Conservation (phyloP, 371 early-diverging fungal genomes). For the Syncephalastrum monosporum region DNA sequence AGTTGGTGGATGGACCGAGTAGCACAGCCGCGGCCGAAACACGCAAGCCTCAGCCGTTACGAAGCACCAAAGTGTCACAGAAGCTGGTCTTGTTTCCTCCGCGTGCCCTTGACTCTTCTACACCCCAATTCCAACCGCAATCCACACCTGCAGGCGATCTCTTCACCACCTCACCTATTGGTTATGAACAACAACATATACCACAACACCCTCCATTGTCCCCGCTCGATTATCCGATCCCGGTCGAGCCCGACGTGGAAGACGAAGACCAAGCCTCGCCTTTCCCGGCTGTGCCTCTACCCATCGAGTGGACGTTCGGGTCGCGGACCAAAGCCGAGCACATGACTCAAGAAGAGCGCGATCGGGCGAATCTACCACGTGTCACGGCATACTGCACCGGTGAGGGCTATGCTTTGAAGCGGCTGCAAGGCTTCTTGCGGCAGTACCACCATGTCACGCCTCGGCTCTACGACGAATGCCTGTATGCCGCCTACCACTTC, state of each 20-base stretch:
- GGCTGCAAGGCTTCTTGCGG: conserved; percentile 55
- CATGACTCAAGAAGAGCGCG: conserved; percentile 62
- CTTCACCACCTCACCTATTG: conserved; percentile 10
- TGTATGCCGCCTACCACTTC: conserved; percentile 65
- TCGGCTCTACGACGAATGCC: conserved; percentile 61
- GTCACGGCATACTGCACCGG: conserved; percentile 93
- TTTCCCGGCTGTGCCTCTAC: conserved; percentile 30
- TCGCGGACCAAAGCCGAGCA: conserved; percentile 64
- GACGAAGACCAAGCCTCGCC: conserved; percentile 12
- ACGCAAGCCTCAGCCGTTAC: conserved; percentile 52
- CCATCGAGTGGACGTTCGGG: conserved; percentile 39
- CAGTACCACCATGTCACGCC: conserved; percentile 54
- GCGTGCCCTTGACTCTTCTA: conserved; percentile 18
- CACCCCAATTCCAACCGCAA: neutral
- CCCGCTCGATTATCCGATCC: no score
- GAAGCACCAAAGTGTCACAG: conserved; percentile 89
- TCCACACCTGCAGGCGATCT: conserved; percentile 6
- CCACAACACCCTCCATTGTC: no score
- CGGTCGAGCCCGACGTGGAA: no score
- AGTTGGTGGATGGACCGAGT: conserved; percentile 13
- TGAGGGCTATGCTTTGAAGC: conserved; percentile 65
- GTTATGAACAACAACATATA: conserved; percentile 3
- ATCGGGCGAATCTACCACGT: conserved; percentile 59
- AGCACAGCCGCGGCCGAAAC: conserved; percentile 21
- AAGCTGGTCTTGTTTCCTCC: conserved; percentile 91